Conservation (phyloP, 2,329 filamentous ascomycete genomes). For the Clonostachys solani region DNA sequence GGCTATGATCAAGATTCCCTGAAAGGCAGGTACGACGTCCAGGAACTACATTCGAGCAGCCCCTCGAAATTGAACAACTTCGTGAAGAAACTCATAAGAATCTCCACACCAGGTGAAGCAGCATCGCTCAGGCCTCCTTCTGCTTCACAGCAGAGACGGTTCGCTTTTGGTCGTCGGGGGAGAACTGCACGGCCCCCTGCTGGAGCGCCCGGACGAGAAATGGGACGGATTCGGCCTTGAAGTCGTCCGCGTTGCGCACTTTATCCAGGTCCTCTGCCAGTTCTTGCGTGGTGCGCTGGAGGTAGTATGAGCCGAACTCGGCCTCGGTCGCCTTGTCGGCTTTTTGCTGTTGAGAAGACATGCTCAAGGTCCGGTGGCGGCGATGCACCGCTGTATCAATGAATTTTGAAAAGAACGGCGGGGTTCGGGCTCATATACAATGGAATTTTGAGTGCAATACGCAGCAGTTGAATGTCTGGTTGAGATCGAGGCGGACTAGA, state of each 20-base stretch:
- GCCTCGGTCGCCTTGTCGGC: constrained; percentile 8
- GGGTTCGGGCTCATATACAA: too few species aligned
- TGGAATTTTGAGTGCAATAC: too few species aligned
- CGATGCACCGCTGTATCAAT: too few species aligned
- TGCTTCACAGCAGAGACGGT: constrained; percentile 5
- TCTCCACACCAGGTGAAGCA: neutral
- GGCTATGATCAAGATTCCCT: too few species aligned
- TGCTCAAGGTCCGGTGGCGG: too few species aligned
- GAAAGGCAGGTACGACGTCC: too few species aligned
- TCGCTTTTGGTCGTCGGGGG: constrained; percentile 28
- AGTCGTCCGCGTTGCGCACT: constrained; percentile 65
- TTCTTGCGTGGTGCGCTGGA: constrained; percentile 65
- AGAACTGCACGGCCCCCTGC: constrained; percentile 63
- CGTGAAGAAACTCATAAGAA: neutral
- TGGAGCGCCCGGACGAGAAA: constrained; percentile 65
- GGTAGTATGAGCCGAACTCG: constrained; percentile 62
- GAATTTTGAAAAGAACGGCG: too few species aligned
- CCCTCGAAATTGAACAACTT: neutral
- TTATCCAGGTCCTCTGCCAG: constrained; percentile 72
- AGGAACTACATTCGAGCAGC: too few species aligned
- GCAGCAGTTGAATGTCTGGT: too few species aligned
- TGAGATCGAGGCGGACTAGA: too few species aligned
- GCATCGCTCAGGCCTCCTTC: neutral
- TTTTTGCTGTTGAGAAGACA: constrained; percentile 4
- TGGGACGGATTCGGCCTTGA: constrained; percentile 58